phyloP scores from a whole-genome alignment of 106 monocot species.

The Dendrobium catenatum region DNA sequence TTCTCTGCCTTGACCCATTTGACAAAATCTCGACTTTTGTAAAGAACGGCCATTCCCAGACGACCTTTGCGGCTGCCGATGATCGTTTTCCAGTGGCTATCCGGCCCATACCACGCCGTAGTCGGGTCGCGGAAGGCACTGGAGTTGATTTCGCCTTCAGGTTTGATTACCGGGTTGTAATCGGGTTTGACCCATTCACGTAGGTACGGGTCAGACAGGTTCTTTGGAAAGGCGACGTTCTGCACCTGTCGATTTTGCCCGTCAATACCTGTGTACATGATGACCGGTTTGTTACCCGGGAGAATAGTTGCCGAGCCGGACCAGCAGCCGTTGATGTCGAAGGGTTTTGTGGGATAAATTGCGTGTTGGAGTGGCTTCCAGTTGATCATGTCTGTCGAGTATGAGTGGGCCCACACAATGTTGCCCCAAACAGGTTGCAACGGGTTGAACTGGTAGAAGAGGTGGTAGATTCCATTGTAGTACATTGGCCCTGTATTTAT shows the following conservation, averaged over 20 bases:
- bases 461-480: conserved; percentile 79
- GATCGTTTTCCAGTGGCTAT: conserved; percentile 36
- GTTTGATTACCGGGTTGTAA: conserved; percentile 68
- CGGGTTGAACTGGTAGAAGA: conserved; percentile 94
- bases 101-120: conserved; percentile 57
- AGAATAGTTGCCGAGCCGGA: conserved; percentile 86
- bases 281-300: conserved; percentile 46
- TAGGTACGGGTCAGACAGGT: conserved; percentile 73
- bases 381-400: conserved; percentile 73
- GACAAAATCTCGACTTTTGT: conserved; percentile 58
- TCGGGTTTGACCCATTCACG: conserved; percentile 70
- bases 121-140: conserved; percentile 56
- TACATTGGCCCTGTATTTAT: conserved; percentile 61
- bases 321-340: conserved; percentile 81
- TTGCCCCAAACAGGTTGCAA: conserved; percentile 60
- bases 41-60: conserved; percentile 35
- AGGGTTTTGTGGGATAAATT: conserved; percentile 51
- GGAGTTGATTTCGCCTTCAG: conserved; percentile 28
- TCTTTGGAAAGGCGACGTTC: conserved; percentile 72
- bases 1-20: conserved; percentile 38
- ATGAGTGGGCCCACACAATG: conserved; percentile 80
- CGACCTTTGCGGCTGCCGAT: conserved; percentile 27
- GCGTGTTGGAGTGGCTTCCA: conserved; percentile 55
- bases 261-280: conserved; percentile 86
- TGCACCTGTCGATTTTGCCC: conserved; percentile 43